Conservation (phyloP, 139 green algal genomes). For the Chloropicon primus region DNA sequence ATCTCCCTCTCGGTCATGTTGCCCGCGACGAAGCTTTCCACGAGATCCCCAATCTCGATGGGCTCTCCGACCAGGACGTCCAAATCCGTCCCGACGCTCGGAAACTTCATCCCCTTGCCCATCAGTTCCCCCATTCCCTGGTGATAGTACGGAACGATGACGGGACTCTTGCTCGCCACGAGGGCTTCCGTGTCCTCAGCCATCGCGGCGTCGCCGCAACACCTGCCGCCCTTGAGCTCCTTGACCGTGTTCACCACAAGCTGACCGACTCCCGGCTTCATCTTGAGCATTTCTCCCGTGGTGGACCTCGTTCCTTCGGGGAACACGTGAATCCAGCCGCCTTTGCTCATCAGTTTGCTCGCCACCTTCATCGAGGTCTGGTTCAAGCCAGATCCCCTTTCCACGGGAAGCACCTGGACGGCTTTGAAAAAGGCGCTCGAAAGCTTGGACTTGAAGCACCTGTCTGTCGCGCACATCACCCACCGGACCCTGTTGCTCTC, state of each 20-base stretch:
- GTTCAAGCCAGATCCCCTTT: conserved; percentile 55
- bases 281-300: not conserved
- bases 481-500: conserved; percentile 33
- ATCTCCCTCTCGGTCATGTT: not conserved
- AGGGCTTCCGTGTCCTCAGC: not conserved
- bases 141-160: not conserved
- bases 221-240: too few species aligned
- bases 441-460: conserved; percentile 62
- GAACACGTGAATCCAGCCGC: conserved; percentile 90
- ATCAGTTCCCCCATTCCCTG: not conserved
- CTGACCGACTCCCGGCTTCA: not conserved
- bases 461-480: conserved; percentile 80
- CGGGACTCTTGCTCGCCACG: not conserved
- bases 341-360: conserved; percentile 33
- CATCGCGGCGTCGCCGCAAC: too few species aligned
- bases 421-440: conserved; percentile 58
- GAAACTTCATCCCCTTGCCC: not conserved
- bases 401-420: conserved; percentile 71
- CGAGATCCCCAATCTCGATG: not conserved
- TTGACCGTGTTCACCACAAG: not conserved
- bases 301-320: conserved; percentile 68
- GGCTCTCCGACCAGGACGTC: not conserved
- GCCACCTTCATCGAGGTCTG: conserved; percentile 64
- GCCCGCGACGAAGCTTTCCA: not conserved
- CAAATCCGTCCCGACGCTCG: not conserved